Base-by-base conservation (phyloP, 257 asterid species). In the Ilex asprella region DNA sequence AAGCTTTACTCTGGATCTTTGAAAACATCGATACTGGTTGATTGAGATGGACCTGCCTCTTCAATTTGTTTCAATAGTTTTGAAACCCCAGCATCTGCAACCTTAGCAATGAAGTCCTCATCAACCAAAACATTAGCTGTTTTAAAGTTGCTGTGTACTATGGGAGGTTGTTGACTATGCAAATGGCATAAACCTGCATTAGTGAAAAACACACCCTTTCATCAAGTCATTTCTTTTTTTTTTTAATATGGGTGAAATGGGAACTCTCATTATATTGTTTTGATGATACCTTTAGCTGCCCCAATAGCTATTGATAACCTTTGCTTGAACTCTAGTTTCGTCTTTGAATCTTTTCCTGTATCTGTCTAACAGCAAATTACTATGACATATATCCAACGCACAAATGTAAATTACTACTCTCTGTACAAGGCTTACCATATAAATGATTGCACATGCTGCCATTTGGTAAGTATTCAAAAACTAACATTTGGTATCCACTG, bases 81-180 rank as follows among this genome's bases (percentile, higher is more conserved):
- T 2, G 57, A 69, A n/a, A 83, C 52, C 49, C 94, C 91, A 53
- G 82, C 88, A 76, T 85, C 96, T 56, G 89, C 76, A 66, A 88
- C 91, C 76, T 83, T 88, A 14, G 89, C 89, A 58, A 70, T 78
- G 79, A 88, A 84, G 70, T 81, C 73, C 79, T 83, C 96, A 62
- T 85, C 91, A 56, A 88, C 96, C 80, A 88, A 51, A 14, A 88
- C 96, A 73, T 79, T 85, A 39, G 88, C 82, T 44, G 94, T 85
- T 79, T 82, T 79, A 64, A 88, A 88, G 74, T 79, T 79, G 27
- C 84, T 68, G 58, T 88, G 96, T 30, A 81, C 47, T 9, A 77
- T 41, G 3, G 84, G 83, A 61, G 93, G 88, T 12, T 53, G 76
- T 55, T 82, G 79, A 27, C 78, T 60, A 50, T 88, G 95, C 79